Conservation (phyloP, 768 basidiomycete species). For the Mycena sanguinolenta region DNA sequence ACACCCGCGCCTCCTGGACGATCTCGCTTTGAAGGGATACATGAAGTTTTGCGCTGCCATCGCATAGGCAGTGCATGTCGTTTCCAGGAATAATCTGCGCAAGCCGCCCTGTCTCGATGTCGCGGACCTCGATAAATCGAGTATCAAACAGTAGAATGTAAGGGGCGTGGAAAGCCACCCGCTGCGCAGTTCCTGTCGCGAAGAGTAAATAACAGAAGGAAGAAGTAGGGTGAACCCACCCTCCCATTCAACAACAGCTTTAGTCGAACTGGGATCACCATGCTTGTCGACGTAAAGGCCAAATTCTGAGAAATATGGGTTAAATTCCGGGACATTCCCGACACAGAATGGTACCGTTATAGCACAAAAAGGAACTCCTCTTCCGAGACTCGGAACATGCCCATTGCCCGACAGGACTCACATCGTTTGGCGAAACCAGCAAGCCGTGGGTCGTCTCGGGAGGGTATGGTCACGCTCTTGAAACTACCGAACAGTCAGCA, state of each 20-base stretch:
- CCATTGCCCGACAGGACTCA: constrained; percentile 88
- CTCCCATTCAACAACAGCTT: constrained; percentile 94
- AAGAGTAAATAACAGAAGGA: background rate
- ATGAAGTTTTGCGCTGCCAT: constrained; percentile 82
- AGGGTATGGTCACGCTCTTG: constrained; percentile 91
- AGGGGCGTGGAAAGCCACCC: constrained; percentile 90
- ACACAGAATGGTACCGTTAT: constrained; percentile 77
- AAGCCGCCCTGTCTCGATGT: constrained; percentile 83
- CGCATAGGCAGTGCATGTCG: constrained; percentile 91
- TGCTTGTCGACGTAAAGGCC: constrained; percentile 94
- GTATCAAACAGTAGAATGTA: constrained; percentile 90
- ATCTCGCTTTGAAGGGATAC: constrained; percentile 64
- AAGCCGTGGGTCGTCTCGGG: constrained; percentile 75
- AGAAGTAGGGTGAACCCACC: constrained; percentile 47
- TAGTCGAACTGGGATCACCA: constrained; percentile 76
- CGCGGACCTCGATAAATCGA: constrained; percentile 92
- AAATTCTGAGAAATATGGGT: constrained; percentile 68
- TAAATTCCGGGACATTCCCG: background rate
- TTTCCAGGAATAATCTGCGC: constrained; percentile 86
- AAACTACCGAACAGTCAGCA: constrained; percentile 62
- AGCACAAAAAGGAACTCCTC: constrained; percentile 95
- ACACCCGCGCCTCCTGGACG: constrained; percentile 85
- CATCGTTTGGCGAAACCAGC: constrained; percentile 86
- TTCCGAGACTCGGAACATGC: constrained; percentile 93
- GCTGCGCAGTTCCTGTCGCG: constrained; percentile 75